Percentiles rank a stretch among this genome's conserved stretches.
Conservation (phyloP, 352 stramenopile genomes). For the Globisporangium middletonii region DNA sequence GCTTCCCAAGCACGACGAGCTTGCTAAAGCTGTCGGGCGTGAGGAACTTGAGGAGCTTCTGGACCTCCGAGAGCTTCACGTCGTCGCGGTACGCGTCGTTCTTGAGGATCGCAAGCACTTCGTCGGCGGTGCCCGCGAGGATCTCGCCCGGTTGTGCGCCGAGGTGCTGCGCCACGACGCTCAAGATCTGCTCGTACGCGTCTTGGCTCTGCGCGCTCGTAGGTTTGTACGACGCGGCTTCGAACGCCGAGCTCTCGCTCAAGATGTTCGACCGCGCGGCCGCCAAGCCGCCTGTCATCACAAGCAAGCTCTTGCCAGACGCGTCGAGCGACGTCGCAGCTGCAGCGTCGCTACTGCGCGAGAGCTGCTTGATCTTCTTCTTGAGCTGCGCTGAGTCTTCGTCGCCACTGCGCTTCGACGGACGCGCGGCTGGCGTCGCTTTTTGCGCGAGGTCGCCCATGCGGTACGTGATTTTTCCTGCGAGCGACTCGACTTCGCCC, state of each 20-base stretch:
- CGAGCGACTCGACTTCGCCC: conserved; percentile 84
- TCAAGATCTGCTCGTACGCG: conserved; percentile 89
- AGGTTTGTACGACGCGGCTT: conserved; percentile 81
- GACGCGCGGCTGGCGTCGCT: conserved; percentile 34
- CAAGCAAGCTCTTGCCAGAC: conserved; percentile 30
- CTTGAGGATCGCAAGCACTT: conserved; percentile 92
- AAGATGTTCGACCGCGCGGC: conserved; percentile 51
- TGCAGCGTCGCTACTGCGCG: conserved; percentile 15
- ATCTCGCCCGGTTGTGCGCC: conserved; percentile 90
- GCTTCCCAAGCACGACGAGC: conserved; percentile 79
- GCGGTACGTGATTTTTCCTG: conserved; percentile 62
- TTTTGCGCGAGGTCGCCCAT: conserved; percentile 85
- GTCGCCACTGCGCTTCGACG: conserved; percentile 29
- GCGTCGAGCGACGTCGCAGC: conserved; percentile 2
- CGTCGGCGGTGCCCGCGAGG: conserved; percentile 86
- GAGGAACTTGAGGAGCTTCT: conserved; percentile 85
- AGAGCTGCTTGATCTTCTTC: conserved; percentile 62
- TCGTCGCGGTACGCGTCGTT: conserved; percentile 85
- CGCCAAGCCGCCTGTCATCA: conserved; percentile 43
- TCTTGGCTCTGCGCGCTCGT: conserved; percentile 82
- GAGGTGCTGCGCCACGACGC: conserved; percentile 62
- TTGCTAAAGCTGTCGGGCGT: conserved; percentile 65
- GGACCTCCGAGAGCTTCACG: conserved; percentile 74
- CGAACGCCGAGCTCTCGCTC: conserved; percentile 63
- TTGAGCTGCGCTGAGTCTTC: conserved; percentile 47